Evolutionary conservation across 345 rosid species (phyloP).

Genomic region (Garcia nutans): DNA sequence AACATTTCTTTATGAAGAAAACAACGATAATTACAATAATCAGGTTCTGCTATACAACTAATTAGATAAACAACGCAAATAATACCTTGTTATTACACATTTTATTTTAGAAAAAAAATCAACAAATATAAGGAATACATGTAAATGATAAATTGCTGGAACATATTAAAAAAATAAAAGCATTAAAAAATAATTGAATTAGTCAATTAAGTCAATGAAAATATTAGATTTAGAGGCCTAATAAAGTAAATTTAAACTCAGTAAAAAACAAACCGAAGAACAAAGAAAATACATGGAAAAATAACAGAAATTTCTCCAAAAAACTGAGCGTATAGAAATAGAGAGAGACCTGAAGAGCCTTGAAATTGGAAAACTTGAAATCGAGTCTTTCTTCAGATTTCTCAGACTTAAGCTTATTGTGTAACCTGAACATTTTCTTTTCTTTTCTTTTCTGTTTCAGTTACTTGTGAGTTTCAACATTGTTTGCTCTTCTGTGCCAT

Average conservation of each 20-base stretch:
- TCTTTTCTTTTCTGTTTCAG: neutral
- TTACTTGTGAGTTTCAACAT: neutral
- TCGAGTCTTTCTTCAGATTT: constrained; percentile 44
- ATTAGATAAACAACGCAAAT: neutral
- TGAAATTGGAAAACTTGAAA: constrained; percentile 53
- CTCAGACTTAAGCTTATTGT: constrained; percentile 40
- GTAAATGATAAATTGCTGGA: neutral
- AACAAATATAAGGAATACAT: neutral
- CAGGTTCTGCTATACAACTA: too few species aligned
- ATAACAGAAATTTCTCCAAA: too few species aligned
- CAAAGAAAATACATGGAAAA: too few species aligned
- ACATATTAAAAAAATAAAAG: neutral
- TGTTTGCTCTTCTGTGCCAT: neutral
- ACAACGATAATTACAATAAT: too few species aligned
- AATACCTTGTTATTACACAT: neutral
- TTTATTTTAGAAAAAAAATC: neutral
- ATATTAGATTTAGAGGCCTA: constrained; percentile 7
- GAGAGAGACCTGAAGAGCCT: constrained; percentile 48
- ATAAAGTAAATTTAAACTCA: too few species aligned
- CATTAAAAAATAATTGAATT: too few species aligned
- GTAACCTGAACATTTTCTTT: constrained; percentile 49
- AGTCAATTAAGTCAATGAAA: neutral
- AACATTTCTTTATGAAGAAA: too few species aligned
- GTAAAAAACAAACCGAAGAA: neutral
- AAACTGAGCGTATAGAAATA: neutral